Evolutionary conservation across 208 protist genomes (phyloP).

Genomic region (Trypanosoma cruzi): DNA sequence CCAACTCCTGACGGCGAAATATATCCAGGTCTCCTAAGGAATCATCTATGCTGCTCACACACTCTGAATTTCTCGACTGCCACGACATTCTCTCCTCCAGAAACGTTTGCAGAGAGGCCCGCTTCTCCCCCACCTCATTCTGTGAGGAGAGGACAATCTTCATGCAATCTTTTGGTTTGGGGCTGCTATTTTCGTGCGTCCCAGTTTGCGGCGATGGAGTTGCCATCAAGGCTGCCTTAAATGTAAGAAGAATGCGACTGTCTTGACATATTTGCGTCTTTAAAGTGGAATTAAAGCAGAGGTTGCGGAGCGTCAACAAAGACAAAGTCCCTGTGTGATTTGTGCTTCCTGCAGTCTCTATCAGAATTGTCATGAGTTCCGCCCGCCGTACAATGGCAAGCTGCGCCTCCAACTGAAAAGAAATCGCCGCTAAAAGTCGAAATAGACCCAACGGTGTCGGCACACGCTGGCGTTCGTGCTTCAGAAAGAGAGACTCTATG

Average conservation of each 20-base stretch:
- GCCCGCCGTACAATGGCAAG: slow-evolving; percentile 33
- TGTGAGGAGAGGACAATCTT: neutral
- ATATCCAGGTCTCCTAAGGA: slow-evolving; percentile 2
- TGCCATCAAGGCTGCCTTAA: slow-evolving; percentile 68
- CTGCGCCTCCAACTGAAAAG: slow-evolving; percentile 48
- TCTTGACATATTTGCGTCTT: slow-evolving; percentile 81
- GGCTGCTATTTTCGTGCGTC: slow-evolving; percentile 12
- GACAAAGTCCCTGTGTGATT: slow-evolving; percentile 45
- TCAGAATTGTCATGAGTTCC: slow-evolving; percentile 61
- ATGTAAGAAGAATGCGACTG: slow-evolving; percentile 58
- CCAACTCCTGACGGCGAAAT: slow-evolving; percentile 43
- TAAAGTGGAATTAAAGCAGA: slow-evolving; percentile 61
- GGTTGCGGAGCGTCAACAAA: slow-evolving; percentile 68
- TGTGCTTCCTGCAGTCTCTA: slow-evolving; percentile 48
- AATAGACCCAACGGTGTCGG: slow-evolving; percentile 45
- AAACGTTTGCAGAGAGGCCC: slow-evolving; percentile 9
- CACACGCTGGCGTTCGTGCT: slow-evolving; percentile 23
- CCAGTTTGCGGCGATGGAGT: slow-evolving; percentile 30
- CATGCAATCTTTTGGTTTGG: neutral
- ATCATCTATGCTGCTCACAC: neutral
- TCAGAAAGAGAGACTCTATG: slow-evolving; percentile 27
- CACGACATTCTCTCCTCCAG: neutral
- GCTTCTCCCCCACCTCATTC: neutral
- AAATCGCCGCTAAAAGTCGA: slow-evolving; percentile 61
- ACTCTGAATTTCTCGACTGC: slow-evolving; percentile 14